These are phyloP conservation scores for Anaeromyces robustus DNA, from an alignment of 192 early-diverging fungal genomes.

Conservation along the genomic window DNA sequence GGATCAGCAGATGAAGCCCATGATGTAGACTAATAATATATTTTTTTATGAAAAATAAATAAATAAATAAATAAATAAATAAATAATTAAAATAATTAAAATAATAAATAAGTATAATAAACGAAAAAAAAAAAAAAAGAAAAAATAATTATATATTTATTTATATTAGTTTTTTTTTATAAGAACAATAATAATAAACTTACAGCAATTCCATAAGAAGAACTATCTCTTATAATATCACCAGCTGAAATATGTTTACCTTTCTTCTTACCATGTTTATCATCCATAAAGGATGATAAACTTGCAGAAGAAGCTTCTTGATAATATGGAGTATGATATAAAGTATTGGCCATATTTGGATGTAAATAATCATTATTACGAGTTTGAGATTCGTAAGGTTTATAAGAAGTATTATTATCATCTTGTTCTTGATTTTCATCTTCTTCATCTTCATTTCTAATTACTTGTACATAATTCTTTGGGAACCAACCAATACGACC, in stretches of 20 bases:
- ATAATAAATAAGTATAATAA: too few species aligned
- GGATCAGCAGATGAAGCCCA: constrained; percentile 34
- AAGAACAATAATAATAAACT: too few species aligned
- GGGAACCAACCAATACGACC: constrained; percentile 44
- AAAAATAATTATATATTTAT: too few species aligned
- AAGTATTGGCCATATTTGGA: constrained; percentile 1
- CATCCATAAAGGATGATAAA: too few species aligned
- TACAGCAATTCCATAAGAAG: neutral
- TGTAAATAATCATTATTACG: constrained; percentile 1
- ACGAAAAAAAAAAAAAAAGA: too few species aligned
- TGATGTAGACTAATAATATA: neutral
- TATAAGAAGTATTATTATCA: neutral
- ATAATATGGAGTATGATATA: constrained; percentile 5
- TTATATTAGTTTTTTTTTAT: too few species aligned
- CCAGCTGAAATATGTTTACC: too few species aligned
- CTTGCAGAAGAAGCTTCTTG: too few species aligned
- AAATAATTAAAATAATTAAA: too few species aligned
- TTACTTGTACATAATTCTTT: constrained; percentile 21
- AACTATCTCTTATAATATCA: neutral
- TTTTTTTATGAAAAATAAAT: neutral
- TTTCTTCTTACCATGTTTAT: too few species aligned
- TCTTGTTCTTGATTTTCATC: neutral
- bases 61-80: too few species aligned
- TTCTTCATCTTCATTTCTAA: constrained; percentile 11
- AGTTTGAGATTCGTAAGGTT: neutral